Evolutionary conservation across 306 rosid genomes (phyloP).

Genomic region (Malus asiatica): DNA sequence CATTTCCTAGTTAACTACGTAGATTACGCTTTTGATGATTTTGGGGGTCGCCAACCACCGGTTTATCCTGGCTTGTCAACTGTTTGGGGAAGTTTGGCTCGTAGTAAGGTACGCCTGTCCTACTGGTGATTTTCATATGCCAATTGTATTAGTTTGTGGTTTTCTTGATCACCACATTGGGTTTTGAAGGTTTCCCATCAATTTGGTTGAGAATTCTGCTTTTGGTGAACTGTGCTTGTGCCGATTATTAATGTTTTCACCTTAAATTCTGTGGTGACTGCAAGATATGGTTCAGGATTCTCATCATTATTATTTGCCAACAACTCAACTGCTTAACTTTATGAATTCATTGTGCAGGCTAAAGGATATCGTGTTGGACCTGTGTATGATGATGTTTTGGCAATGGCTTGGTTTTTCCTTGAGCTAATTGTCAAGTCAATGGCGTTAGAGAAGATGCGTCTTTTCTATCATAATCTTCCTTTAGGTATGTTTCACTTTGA

Average conservation of each 20-base stretch:
- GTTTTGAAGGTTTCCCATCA: background rate
- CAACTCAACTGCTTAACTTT: constrained; percentile 4
- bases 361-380: constrained; percentile 99
- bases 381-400: constrained; percentile 95
- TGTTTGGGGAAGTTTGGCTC: constrained; percentile 99
- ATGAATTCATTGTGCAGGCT: constrained; percentile 57
- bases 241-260: background rate
- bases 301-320: constrained; percentile 12
- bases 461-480: constrained; percentile 87
- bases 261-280: background rate
- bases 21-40: constrained; percentile 95
- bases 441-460: constrained; percentile 93
- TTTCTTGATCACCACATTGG: background rate
- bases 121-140: constrained; percentile 15
- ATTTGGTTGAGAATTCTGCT: background rate
- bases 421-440: constrained; percentile 96
- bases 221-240: background rate
- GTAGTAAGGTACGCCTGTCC: constrained; percentile 65
- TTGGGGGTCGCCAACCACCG: constrained; percentile 98
- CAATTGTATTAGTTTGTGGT: background rate
- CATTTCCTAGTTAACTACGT: constrained; percentile 93
- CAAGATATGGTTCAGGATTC: background rate
- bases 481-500: constrained; percentile 43
- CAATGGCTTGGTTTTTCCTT: constrained; percentile 99
- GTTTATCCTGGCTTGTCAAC: constrained; percentile 97